Base-by-base conservation (phyloP, 2,329 filamentous ascomycete species). In the Cytospora chrysosperma region DNA sequence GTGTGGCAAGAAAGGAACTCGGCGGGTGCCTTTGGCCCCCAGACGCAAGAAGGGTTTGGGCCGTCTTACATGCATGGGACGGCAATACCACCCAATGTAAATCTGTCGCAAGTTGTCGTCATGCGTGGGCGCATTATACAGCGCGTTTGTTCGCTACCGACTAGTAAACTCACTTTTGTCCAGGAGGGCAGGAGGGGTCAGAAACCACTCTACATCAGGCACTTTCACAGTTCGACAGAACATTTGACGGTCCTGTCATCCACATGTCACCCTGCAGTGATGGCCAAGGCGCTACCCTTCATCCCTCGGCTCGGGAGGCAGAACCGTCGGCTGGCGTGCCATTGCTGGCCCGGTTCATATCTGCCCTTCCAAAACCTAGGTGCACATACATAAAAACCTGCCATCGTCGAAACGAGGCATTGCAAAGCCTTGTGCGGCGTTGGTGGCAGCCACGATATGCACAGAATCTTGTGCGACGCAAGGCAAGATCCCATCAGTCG, bases 21-120 rank as follows among this genome's bases (percentile, higher is more conserved):
- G 24, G 24, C 26, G 21, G 19, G 13, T 51, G 28, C 32, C 3
- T 37, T 55, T 61, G 51, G 59, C 59, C 59, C 59, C 59, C 59
- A 55, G 50, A 24, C n/a, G n/a, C n/a, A 47, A 24, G 17, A 13
- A 47, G 43, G 43, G 43, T 24, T 12, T 19, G 21, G 1, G 13
- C 8, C n/a, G 43, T 47, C 43, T 47, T 47, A 47, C 43, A 19
- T 47, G 43, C 43, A 19, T 47, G 7, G 43, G 43, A 24, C 43
- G 10, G n/a, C n/a, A 47, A 21, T 12, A 24, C 43, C 43, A 24
- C 43, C 19, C 3, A 47, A 24, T 47, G 43, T 24, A 47, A 19
- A 24, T 47, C 43, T 13, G 8, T 43, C 40, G 40, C 40, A 43
- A 8, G 40, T n/a, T n/a, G 40, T 43, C 40, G 40, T 43, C 40